Evolutionary conservation across 805 yeast species (phyloP).

Genomic region (Metschnikowia cerradonensis): DNA sequence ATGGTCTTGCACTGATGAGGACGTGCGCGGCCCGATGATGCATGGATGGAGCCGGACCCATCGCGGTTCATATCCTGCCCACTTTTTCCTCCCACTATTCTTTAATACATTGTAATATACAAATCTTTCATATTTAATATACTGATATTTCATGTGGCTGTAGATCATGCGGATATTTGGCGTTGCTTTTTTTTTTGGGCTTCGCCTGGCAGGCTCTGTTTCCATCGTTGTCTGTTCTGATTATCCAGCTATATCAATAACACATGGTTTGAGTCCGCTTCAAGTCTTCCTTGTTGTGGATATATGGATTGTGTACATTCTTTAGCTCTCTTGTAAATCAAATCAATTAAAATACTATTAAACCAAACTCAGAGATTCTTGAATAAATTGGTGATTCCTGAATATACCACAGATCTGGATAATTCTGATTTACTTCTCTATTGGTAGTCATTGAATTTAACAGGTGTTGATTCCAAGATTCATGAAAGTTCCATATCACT

Average conservation of each 20-base stretch:
- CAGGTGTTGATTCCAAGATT: too few relatives aligned
- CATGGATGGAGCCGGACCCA: background rate
- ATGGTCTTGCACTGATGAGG: slow-evolving; percentile 2
- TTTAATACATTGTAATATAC: background rate
- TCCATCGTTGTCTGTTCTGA: slow-evolving; percentile 10
- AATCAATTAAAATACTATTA: too few relatives aligned
- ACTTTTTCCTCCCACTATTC: background rate
- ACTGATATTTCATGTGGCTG: background rate
- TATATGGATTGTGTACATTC: slow-evolving; percentile 45
- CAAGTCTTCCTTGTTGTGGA: slow-evolving; percentile 34
- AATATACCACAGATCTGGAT: too few relatives aligned
- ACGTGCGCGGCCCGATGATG: slow-evolving; percentile 11
- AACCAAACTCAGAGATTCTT: too few relatives aligned
- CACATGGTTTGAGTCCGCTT: slow-evolving; percentile 48
- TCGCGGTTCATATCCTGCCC: slow-evolving; percentile 1
- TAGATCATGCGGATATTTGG: slow-evolving; percentile 16
- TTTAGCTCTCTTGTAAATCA: background rate
- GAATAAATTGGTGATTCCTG: too few relatives aligned
- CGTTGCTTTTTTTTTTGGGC: slow-evolving; percentile 3
- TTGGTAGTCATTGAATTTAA: too few relatives aligned
- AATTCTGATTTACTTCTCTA: too few relatives aligned
- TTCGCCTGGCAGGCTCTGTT: slow-evolving; percentile 8
- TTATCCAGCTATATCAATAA: slow-evolving; percentile 33
- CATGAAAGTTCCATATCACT: too few relatives aligned
- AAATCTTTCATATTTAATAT: background rate